A percentile compares a stretch with the other conserved stretches of the same genome.
Conservation (phyloP, 1,284 basidiomycete species). For the Sphagnurus paluster region DNA sequence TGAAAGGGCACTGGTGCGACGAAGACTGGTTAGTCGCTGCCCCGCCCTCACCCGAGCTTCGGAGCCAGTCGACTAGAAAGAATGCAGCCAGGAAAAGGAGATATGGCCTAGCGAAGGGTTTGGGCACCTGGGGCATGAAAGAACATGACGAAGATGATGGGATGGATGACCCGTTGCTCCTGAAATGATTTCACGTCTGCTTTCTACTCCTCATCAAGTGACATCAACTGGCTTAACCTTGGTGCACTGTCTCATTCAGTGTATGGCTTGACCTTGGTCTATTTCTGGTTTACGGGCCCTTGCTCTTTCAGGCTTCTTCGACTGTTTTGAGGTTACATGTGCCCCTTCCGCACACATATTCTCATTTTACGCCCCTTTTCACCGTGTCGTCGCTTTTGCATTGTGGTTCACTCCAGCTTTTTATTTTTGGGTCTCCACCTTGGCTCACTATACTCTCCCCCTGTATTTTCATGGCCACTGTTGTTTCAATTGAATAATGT, state of each 20-base stretch:
- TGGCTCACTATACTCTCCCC: too few species aligned
- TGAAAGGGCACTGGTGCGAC: slow-evolving; percentile 24
- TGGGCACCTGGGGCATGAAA: slow-evolving; percentile 14
- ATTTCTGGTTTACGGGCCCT: too few species aligned
- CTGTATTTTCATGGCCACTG: too few species aligned
- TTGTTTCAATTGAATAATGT: too few species aligned
- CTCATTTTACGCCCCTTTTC: too few species aligned
- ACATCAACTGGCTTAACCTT: neutral
- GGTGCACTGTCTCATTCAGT: neutral
- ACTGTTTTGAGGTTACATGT: too few species aligned
- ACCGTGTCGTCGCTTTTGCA: too few species aligned
- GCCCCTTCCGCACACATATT: too few species aligned
- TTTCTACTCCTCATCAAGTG: neutral
- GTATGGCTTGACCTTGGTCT: neutral
- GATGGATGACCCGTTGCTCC: slow-evolving; percentile 19
- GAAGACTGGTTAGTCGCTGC: slow-evolving; percentile 31
- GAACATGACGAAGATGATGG: slow-evolving; percentile 20
- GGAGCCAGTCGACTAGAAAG: slow-evolving; percentile 15
- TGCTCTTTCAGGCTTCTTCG: too few species aligned
- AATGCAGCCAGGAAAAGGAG: slow-evolving; percentile 12
- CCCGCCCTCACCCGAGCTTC: slow-evolving; percentile 32
- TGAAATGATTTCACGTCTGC: slow-evolving; percentile 8
- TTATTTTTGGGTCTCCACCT: too few species aligned
- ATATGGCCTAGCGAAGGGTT: slow-evolving; percentile 10
- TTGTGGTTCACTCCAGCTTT: too few species aligned